These are phyloP conservation scores for Starmerella riodocensis DNA, from an alignment of 805 yeast genomes.

Conservation along the genomic window DNA sequence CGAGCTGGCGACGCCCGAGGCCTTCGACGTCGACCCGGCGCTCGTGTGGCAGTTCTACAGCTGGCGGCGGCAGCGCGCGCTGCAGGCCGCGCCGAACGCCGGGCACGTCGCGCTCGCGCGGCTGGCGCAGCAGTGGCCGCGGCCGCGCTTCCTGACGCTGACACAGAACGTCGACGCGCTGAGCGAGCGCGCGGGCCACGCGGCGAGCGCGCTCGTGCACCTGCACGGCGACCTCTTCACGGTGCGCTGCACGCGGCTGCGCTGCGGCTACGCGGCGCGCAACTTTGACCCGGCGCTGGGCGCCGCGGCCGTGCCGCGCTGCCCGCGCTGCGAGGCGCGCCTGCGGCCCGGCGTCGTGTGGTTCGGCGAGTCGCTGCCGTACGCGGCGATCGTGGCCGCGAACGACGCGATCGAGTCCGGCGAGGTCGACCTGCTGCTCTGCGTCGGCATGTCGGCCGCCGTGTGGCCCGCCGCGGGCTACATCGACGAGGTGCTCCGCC, in stretches of 20 bases:
- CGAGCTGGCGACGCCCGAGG: conserved; percentile 85
- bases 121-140: conserved; percentile 32
- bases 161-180: conserved; percentile 80
- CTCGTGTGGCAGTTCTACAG: conserved; percentile 85
- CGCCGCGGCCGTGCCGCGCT: conserved; percentile 48
- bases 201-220: conserved; percentile 40
- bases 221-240: conserved; percentile 70
- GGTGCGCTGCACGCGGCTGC: conserved; percentile 60
- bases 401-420: conserved; percentile 52
- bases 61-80: conserved; percentile 50
- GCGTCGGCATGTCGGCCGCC: conserved; percentile 72
- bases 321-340: conserved; percentile 58
- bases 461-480: conserved; percentile 92
- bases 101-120: conserved; percentile 63
- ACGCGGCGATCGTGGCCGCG: conserved; percentile 46
- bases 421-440: conserved; percentile 59
- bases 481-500: conserved; percentile 57
- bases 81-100: conserved; percentile 53
- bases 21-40: conserved; percentile 69
- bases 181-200: conserved; percentile 52
- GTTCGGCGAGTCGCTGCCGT: conserved; percentile 83
- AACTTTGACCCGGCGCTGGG: conserved; percentile 27
- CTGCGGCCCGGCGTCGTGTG: conserved; percentile 85
- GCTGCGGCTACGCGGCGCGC: conserved; percentile 44
- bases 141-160: conserved; percentile 44